Base-by-base conservation (phyloP, 75 land plant genomes). In the Selaginella tamariscina region DNA sequence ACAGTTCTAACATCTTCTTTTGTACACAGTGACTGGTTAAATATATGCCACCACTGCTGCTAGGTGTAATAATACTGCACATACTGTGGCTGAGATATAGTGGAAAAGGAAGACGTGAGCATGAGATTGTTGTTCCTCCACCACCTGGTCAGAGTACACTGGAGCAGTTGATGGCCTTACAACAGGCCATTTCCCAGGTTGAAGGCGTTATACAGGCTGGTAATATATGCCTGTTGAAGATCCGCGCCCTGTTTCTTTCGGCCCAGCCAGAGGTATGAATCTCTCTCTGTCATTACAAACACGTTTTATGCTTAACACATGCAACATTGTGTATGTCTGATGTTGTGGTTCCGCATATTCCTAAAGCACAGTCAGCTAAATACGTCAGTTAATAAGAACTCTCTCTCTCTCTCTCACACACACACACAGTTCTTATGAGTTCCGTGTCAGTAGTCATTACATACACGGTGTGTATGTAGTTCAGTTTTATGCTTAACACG, bases 81-180 rank as follows among this genome's bases (percentile, higher is more conserved):
- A 87, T 94, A 81, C 69, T 77, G 15, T 70, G 85, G 23, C 77
- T 82, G 0, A 68, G 88, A 63, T 65, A 68, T 55, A 64, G 33
- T 32, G 70, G 56, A 31, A 78, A 76, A 75, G 88, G 85, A 0
- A 73, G 73, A 32, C 79, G 77, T 24, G 67, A 79, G n/a, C 76
- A 75, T 62, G 87, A 83, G 71, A 56, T 94, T 1, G 78, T 78
- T 69, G 91, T 94, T 18, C 64, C 66, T 1, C 75, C 84, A 13
- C 98, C 98, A 18, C 97, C 98, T 22, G 30, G 79, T 29, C 89
- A 81, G 88, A 94, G 75, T 68, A 81, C 81, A 9, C 78, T 94
- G 79, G 98, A 94, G 76, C 98, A 94, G 74, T 76, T 94, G 55
- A 69, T 89, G 74, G 86, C 91, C 24, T 83, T 94, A 22, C 98